Evolutionary conservation across 2,329 filamentous ascomycete species (phyloP).

Genomic region (Emergomyces pasteurianus): DNA sequence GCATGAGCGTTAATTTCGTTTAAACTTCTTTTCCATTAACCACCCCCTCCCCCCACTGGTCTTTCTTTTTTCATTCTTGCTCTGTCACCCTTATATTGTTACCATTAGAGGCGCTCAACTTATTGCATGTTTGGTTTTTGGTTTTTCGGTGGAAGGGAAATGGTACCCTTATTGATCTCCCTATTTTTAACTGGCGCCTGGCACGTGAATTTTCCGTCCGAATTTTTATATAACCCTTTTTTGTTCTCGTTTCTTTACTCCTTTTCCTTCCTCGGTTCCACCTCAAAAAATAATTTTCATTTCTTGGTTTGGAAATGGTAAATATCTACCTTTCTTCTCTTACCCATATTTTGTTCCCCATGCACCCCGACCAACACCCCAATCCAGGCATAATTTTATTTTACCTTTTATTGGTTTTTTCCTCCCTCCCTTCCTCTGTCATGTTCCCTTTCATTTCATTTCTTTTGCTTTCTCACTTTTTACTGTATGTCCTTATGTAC

Average conservation of each 20-base stretch:
- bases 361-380: neutral
- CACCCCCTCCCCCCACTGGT: constrained; percentile 8
- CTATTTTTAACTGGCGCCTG: neutral
- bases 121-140: neutral
- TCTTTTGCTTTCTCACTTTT: neutral
- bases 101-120: constrained; percentile 1
- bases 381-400: neutral
- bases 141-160: neutral
- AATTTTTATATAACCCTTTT: neutral
- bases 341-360: neutral
- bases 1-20: constrained; percentile 36
- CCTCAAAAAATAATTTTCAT: neutral
- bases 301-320: neutral
- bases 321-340: neutral
- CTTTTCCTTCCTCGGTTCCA: neutral
- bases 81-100: constrained; percentile 2
- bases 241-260: neutral
- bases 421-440: neutral
- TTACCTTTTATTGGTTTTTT: neutral
- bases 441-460: neutral
- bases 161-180: neutral
- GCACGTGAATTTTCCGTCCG: neutral
- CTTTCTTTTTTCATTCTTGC: constrained; percentile 16
- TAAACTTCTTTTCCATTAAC: constrained; percentile 17
- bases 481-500: neutral